Evolutionary conservation across 257 asterid genomes (phyloP).

Genomic region (Solanum sejunctum): DNA sequence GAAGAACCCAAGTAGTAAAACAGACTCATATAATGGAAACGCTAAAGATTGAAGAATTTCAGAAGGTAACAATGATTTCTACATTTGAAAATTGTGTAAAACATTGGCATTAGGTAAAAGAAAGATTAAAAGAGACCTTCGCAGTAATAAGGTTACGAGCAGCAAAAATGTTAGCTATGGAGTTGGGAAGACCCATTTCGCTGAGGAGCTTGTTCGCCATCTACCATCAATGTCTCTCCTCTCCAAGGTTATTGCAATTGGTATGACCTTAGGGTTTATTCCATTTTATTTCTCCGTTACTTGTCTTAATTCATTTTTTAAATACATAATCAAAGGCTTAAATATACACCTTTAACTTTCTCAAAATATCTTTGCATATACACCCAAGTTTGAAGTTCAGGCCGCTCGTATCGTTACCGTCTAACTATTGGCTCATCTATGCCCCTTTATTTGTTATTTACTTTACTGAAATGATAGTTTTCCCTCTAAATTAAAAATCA

Average conservation of each 20-base stretch:
- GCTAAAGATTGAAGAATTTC: not conserved
- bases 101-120: not conserved
- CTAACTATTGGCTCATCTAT: too few relatives aligned
- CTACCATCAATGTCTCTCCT: not conserved
- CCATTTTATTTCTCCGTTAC: not conserved
- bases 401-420: too few relatives aligned
- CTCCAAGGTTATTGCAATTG: not conserved
- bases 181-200: slow-evolving; percentile 67
- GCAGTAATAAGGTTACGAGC: slow-evolving; percentile 79
- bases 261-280: not conserved
- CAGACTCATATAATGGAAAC: not conserved
- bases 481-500: too few relatives aligned
- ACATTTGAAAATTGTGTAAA: not conserved
- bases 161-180: slow-evolving; percentile 45
- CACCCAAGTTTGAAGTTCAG: too few relatives aligned
- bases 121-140: slow-evolving; percentile 25
- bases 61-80: not conserved
- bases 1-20: not conserved
- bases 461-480: too few relatives aligned
- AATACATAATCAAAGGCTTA: too few relatives aligned
- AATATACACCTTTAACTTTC: too few relatives aligned
- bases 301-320: too few relatives aligned
- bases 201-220: slow-evolving; percentile 79
- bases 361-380: too few relatives aligned
- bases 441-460: too few relatives aligned